Base-by-base conservation (phyloP, 768 basidiomycete genomes). In the Melanogaster broomeanus region DNA sequence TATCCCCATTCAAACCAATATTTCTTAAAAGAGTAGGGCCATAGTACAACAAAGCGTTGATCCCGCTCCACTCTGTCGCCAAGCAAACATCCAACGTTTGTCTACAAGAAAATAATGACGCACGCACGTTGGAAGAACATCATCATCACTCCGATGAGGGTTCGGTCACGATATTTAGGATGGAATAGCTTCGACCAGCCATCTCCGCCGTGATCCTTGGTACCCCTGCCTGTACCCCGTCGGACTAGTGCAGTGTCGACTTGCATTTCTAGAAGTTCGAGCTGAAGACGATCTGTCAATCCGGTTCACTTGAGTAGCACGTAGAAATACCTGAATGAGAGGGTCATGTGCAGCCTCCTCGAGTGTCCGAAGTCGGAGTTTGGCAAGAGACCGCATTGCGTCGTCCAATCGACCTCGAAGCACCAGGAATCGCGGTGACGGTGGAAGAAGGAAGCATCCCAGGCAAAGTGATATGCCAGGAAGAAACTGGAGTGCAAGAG, bases 51-150 rank as follows among this genome's bases (percentile, higher is more conserved):
- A 93, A 64, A 10, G 90, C 89, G 61, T 92, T 93, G 55, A 92
- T 93, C 2, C 90, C 90, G 51, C 83, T 86, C 90, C 90, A 92
- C 71, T 92, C 89, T 92, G 59, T 13, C 16, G 22, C 16, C 11
- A 2, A 3, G 15, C 52, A 11, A 51, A 28, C 42, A 45, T 16
- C 31, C 13, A 13, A 35, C 30, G 24, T 7, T n/a, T 40, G n/a
- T 18, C 21, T 24, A 13, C 27, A 41, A 42, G 28, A 45, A 34
- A n/a, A 28, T 35, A 7, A 42, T 40, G 21, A 3, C 42, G 16
- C n/a, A 69, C 84, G 35, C 57, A 89, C 90, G 90, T 68, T 93
- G 90, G 59, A 91, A 92, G 45, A 88, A 82, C 85, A 90, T 90
- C 58, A 90, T 80, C 61, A 83, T 67, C 8, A 89, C 73, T 3